phyloP scores from a whole-genome alignment of 306 rosid species.

The Elaeagnus macrophylla region DNA sequence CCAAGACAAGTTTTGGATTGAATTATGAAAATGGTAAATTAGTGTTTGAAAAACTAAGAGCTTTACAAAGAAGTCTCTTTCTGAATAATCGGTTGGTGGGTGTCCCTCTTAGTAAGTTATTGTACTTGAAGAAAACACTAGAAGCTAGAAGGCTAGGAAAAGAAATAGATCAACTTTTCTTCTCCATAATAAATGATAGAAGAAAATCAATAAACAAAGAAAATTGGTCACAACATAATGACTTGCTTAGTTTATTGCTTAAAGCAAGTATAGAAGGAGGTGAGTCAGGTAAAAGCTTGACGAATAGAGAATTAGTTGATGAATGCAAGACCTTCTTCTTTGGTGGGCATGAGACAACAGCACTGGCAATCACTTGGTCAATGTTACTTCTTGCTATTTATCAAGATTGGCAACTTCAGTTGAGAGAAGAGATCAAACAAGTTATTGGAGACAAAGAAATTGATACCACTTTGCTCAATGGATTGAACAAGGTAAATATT shows the following conservation, averaged over 20 bases:
- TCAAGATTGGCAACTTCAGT: slow-evolving; percentile 58
- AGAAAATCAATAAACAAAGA: slow-evolving; percentile 7
- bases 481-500: slow-evolving; percentile 51
- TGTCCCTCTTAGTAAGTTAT: slow-evolving; percentile 47
- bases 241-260: slow-evolving; percentile 50
- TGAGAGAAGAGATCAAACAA: slow-evolving; percentile 64
- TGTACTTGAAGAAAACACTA: slow-evolving; percentile 38
- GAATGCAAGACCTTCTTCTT: slow-evolving; percentile 90
- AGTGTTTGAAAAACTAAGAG: slow-evolving; percentile 44
- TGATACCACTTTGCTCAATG: slow-evolving; percentile 41
- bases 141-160: slow-evolving; percentile 55
- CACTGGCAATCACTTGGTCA: slow-evolving; percentile 82
- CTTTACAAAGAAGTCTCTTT: slow-evolving; percentile 60
- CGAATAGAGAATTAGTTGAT: slow-evolving; percentile 48
- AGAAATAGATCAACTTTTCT: slow-evolving; percentile 46
- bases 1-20: slow-evolving; percentile 70
- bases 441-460: slow-evolving; percentile 42
- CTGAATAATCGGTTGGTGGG: slow-evolving; percentile 60
- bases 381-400: slow-evolving; percentile 61
- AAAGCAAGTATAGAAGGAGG: slow-evolving; percentile 28
- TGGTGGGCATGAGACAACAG: slow-evolving; percentile 90
- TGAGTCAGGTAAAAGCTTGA: slow-evolving; percentile 26
- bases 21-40: slow-evolving; percentile 27
- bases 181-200: slow-evolving; percentile 27
- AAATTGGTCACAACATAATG: slow-evolving; percentile 15